A percentile compares a stretch with the other conserved stretches of the same genome.
Evolutionary conservation across 352 stramenopile species (phyloP).

Genomic region (Phytophthora ramorum): DNA sequence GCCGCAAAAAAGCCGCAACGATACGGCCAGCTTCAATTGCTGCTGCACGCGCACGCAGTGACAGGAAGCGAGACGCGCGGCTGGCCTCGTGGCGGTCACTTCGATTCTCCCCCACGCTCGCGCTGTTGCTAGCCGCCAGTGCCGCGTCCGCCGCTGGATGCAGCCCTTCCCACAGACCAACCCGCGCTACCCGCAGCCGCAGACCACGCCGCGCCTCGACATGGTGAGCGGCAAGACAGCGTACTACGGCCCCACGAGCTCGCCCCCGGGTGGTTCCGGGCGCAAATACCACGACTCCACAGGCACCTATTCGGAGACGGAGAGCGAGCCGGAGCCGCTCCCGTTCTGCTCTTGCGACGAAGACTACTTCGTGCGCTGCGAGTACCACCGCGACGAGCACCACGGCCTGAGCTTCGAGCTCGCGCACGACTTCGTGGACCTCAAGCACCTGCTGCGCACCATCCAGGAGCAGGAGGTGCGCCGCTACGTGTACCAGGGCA

Average conservation of each 20-base stretch:
- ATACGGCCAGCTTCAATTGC: conserved; percentile 18
- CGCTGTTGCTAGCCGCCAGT: conserved; percentile 3
- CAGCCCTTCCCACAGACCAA: conserved; percentile 13
- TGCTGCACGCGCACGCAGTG: conserved; percentile 18
- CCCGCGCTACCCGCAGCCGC: conserved; percentile 7
- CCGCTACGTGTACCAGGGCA: conserved; percentile 60
- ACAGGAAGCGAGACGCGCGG: conserved; percentile 12
- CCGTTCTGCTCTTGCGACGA: conserved; percentile 57
- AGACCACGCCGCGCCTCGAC: conserved; percentile 13
- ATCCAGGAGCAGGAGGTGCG: conserved; percentile 59
- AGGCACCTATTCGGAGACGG: conserved; percentile 54
- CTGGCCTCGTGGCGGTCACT: conserved; percentile 18
- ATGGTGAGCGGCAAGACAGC: conserved; percentile 28
- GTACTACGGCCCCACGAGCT: conserved; percentile 25
- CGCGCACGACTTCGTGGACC: conserved; percentile 53
- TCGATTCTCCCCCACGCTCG: conserved; percentile 24
- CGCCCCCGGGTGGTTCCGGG: conserved; percentile 15
- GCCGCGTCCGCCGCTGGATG: conserved; percentile 17
- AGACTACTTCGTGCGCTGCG: conserved; percentile 52
- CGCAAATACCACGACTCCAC: conserved; percentile 43
- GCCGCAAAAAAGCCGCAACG: conserved; percentile 26
- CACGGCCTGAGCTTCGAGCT: conserved; percentile 63
- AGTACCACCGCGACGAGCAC: conserved; percentile 58
- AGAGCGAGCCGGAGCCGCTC: conserved; percentile 58
- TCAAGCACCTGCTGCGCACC: conserved; percentile 54